These are phyloP conservation scores for Globisporangium nagaii DNA, from an alignment of 352 stramenopile genomes.

Conservation along the genomic window DNA sequence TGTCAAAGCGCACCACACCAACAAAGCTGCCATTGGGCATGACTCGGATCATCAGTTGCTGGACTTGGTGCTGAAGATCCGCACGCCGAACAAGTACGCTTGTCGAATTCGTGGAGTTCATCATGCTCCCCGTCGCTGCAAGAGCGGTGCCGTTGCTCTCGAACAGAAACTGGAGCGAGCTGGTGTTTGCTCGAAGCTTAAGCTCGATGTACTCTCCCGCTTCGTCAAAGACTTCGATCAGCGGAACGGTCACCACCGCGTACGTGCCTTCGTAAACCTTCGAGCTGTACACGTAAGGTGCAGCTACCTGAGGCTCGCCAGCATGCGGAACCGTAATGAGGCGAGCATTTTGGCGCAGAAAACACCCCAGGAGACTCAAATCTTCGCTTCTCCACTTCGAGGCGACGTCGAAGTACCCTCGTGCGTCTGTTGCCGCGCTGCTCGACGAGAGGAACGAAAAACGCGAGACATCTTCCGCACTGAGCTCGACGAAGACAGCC, in stretches of 20 bases:
- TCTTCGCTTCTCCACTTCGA: conserved; percentile 7
- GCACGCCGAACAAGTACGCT: neutral
- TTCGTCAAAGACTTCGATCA: conserved; percentile 9
- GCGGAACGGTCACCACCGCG: conserved; percentile 17
- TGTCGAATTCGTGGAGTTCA: neutral
- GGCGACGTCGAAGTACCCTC: conserved; percentile 9
- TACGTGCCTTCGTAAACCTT: conserved; percentile 14
- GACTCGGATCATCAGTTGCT: conserved; percentile 14
- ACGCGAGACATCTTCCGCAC: neutral
- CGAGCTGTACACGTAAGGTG: conserved; percentile 21
- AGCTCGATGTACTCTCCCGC: conserved; percentile 1
- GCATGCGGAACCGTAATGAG: conserved; percentile 12
- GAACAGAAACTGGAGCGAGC: conserved; percentile 5
- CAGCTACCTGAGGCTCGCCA: neutral
- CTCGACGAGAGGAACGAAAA: conserved; percentile 1
- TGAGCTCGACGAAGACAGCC: conserved; percentile 3
- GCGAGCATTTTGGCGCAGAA: conserved; percentile 5
- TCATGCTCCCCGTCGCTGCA: neutral
- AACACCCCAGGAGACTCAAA: conserved; percentile 5
- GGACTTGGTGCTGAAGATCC: neutral
- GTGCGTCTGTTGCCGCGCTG: no score
- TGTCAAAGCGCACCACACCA: conserved; percentile 15
- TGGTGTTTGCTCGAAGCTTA: conserved; percentile 2
- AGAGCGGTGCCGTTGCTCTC: neutral
- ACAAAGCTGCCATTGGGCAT: conserved; percentile 14